A percentile compares a stretch with the other conserved stretches of the same genome.
Conservation (phyloP, 2,329 filamentous ascomycete species). For the Lasiodiplodia sp. region DNA sequence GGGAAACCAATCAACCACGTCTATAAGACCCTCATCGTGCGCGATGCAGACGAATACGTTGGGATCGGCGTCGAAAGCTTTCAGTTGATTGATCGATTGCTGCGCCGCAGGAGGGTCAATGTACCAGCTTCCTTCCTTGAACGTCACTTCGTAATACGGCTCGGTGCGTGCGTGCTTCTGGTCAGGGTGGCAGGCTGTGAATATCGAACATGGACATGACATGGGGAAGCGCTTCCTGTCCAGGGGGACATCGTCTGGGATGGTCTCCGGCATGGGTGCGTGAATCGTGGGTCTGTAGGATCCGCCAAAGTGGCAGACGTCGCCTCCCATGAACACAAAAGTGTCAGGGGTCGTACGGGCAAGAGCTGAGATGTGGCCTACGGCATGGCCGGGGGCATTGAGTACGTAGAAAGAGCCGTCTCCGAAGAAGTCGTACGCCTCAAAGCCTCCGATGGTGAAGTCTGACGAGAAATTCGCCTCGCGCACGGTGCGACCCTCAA, state of each 20-base stretch:
- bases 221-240: slow-evolving; percentile 14
- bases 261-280: slow-evolving; percentile 25
- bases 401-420: slow-evolving; percentile 66
- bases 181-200: slow-evolving; percentile 27
- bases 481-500: slow-evolving; percentile 29
- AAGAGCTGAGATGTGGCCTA: slow-evolving; percentile 59
- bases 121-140: slow-evolving; percentile 16
- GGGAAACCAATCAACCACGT: slow-evolving; percentile 39
- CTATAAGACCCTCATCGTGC: slow-evolving; percentile 39
- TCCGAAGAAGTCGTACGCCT: slow-evolving; percentile 62
- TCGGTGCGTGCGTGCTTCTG: slow-evolving; percentile 16
- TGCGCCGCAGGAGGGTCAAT: slow-evolving; percentile 31
- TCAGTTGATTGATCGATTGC: slow-evolving; percentile 35
- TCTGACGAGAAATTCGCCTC: slow-evolving; percentile 27
- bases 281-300: slow-evolving; percentile 38
- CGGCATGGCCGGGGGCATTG: slow-evolving; percentile 60
- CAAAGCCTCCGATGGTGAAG: slow-evolving; percentile 53
- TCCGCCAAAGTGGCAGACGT: slow-evolving; percentile 40
- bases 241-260: slow-evolving; percentile 12
- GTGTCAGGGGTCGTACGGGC: slow-evolving; percentile 49
- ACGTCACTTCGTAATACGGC: slow-evolving; percentile 21
- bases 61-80: slow-evolving; percentile 38
- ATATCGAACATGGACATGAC: slow-evolving; percentile 28
- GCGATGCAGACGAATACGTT: slow-evolving; percentile 40
- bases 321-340: slow-evolving; percentile 41